Percentiles rank a stretch among this genome's conserved stretches.
phyloP scores from a whole-genome alignment of 352 stramenopile species.

The Globisporangium lucens region DNA sequence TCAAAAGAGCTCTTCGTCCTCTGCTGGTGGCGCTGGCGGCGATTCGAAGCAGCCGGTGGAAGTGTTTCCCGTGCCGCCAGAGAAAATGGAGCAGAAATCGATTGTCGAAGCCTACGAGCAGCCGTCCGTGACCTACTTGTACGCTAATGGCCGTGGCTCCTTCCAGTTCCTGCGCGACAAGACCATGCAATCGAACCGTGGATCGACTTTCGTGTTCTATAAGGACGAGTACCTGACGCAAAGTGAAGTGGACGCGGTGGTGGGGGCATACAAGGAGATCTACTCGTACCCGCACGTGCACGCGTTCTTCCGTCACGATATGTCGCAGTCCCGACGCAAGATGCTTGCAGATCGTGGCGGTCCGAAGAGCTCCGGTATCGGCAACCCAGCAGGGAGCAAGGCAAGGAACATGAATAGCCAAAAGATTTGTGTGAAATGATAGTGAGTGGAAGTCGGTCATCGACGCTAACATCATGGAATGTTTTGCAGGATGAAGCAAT shows the following conservation, averaged over 20 bases:
- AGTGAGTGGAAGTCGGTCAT: too few species aligned
- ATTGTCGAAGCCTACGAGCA: slow-evolving; percentile 68
- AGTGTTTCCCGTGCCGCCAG: slow-evolving; percentile 41
- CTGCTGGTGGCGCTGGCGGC: neutral
- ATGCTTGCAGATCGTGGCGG: slow-evolving; percentile 34
- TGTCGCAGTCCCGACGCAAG: slow-evolving; percentile 56
- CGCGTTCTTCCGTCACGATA: slow-evolving; percentile 66
- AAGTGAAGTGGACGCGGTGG: slow-evolving; percentile 67
- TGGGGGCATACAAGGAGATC: slow-evolving; percentile 83
- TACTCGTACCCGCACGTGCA: slow-evolving; percentile 79
- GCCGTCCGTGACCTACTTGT: slow-evolving; percentile 70
- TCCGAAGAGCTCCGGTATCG: neutral
- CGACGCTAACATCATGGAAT: too few species aligned
- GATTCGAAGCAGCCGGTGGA: slow-evolving; percentile 44
- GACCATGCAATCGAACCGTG: slow-evolving; percentile 29
- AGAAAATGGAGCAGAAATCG: slow-evolving; percentile 43
- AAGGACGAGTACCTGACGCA: slow-evolving; percentile 80
- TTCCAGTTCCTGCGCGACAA: slow-evolving; percentile 77
- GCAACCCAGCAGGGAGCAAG: slow-evolving; percentile 35
- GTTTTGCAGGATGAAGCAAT: slow-evolving; percentile 65
- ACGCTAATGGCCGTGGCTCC: slow-evolving; percentile 66
- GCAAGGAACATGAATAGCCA: slow-evolving; percentile 12
- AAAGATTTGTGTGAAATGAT: too few species aligned
- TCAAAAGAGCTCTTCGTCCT: slow-evolving; percentile 24
- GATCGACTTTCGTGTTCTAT: slow-evolving; percentile 78